Base-by-base conservation (phyloP, 345 rosid species). In the Pelargonium nanum region DNA sequence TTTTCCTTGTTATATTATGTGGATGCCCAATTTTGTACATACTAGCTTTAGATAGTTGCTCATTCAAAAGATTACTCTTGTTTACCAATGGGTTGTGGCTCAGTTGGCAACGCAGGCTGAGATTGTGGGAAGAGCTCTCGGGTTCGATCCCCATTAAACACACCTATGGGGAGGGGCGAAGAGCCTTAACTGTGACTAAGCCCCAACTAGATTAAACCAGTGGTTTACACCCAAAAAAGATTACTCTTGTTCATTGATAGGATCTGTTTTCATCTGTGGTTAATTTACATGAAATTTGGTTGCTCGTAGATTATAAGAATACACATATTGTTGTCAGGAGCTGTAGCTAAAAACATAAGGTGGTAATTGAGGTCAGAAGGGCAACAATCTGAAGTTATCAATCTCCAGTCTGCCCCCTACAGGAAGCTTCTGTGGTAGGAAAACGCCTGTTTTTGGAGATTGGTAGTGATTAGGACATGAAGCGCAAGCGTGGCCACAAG, bases 401-500 rank as follows among this genome's bases (percentile, higher is more conserved):
- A 0, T 12, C 15, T 8, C n/a, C 53, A 48, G 53, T 9, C 53
- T 48, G 53, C 6, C n/a, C 22, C 22, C 9, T 19, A 19, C n/a
- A n/a, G n/a, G n/a, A 52, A 52, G 22, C 22, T 52, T 52, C 17
- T 20, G 21, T 52, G 55, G n/a, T 21, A 2, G 55, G 55, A 4
- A 52, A 52, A 40, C 3, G 55, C n/a, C 1, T 52, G n/a, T 20
- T 4, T 20, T 52, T n/a, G 5, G 55, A 19, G 22, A 20, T 52
- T 17, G 5, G 21, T 56, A 63, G 60, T 58, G 24, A 1, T 57
- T 30, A 32, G 61, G 73, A 56, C 23, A 86, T 86, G 90, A 87
- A 87, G 80, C 75, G 95, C 55, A 87, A 82, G 67, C 72, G 82
- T 56, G 90, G 86, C 34, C 78, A 87, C 56, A 87, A 77, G 78